phyloP scores from a whole-genome alignment of 139 green algal genomes.

The Chlorella ohadii region DNA sequence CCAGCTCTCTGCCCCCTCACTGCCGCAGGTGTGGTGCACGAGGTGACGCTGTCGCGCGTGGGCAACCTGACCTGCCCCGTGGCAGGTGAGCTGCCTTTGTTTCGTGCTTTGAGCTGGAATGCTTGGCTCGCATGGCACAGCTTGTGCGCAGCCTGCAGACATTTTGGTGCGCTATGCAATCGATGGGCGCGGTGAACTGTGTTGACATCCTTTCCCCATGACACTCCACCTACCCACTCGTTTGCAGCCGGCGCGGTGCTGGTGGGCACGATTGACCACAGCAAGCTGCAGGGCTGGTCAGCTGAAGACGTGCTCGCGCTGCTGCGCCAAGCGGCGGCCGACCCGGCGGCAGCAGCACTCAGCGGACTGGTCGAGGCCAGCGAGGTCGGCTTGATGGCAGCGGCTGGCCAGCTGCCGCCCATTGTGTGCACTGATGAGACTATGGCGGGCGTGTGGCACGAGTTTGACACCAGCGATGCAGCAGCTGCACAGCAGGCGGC shows the following conservation, averaged over 20 bases:
- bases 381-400: conserved; percentile 1
- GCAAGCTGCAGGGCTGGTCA: not conserved
- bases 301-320: not conserved
- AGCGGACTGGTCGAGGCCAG: not conserved
- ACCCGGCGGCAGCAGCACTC: conserved; percentile 4
- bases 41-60: conserved; percentile 24
- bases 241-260: conserved; percentile 24
- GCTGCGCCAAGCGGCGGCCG: conserved; percentile 2
- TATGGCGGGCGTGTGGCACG: conserved; percentile 34
- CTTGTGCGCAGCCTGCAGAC: too few species aligned
- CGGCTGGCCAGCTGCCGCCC: conserved; percentile 18
- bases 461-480: conserved; percentile 26
- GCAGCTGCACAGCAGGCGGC: not conserved
- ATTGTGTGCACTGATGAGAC: conserved; percentile 24
- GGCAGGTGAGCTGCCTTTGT: not conserved
- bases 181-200: too few species aligned
- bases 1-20: not conserved
- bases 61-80: conserved; percentile 39
- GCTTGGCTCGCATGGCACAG: too few species aligned
- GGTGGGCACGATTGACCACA: conserved; percentile 18
- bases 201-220: too few species aligned
- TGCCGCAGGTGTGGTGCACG: conserved; percentile 21
- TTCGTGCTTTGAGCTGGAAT: too few species aligned
- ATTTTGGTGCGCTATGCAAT: too few species aligned
- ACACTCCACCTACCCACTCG: too few species aligned